These are phyloP conservation scores for Wickerhamiella sergipiensis DNA, from an alignment of 805 yeast genomes.

Conservation along the genomic window DNA sequence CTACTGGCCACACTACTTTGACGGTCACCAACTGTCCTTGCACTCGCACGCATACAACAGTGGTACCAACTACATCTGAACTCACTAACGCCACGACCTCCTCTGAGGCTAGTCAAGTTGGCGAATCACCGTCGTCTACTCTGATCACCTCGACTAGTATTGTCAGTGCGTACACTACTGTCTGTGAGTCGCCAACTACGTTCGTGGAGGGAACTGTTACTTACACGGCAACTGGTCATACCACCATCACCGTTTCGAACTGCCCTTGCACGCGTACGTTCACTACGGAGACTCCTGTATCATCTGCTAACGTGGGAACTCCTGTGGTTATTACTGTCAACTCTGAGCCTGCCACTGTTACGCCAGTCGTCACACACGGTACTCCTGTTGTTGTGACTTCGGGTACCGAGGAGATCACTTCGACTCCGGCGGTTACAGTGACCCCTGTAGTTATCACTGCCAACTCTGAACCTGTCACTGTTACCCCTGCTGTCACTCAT, in stretches of 20 bases:
- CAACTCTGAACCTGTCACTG: too few species aligned
- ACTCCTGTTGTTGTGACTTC: background rate
- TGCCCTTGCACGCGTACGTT: conserved; percentile 8
- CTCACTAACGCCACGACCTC: background rate
- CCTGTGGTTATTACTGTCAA: background rate
- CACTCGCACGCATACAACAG: background rate
- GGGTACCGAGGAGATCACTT: background rate
- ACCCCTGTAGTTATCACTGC: background rate
- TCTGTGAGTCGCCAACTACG: conserved; percentile 41
- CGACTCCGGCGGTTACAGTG: background rate
- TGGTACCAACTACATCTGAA: background rate
- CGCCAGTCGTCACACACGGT: background rate
- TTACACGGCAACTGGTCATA: conserved; percentile 33
- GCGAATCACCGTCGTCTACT: background rate
- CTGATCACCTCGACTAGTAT: background rate
- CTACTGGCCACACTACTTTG: conserved; percentile 7
- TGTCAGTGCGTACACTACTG: conserved; percentile 39
- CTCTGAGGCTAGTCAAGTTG: background rate
- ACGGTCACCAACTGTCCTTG: conserved; percentile 13
- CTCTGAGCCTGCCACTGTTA: background rate
- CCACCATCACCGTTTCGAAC: conserved; percentile 10
- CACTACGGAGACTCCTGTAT: background rate
- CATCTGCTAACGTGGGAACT: background rate
- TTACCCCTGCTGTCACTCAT: too few species aligned
- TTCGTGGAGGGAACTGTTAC: conserved; percentile 29